Conservation (phyloP, 129 eudicot genomes). For the carrot (Daucus carota) region DH1_v3.0 NC_030385.2:7912001-7912500, state of each 20-base stretch:
- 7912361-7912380: slow-evolving; percentile 13
- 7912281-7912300: slow-evolving; percentile 18
- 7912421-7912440: slow-evolving; percentile 7
- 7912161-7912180: slow-evolving; percentile 17
- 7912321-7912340: slow-evolving; percentile 6
- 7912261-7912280: slow-evolving; percentile 16
- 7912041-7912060: not conserved
- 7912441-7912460: not conserved
- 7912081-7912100: slow-evolving; percentile 4
- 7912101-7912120: slow-evolving; percentile 11
- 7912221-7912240: not conserved
- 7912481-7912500: not conserved
- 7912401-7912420: not conserved
- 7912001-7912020: slow-evolving; percentile 13
- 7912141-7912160: slow-evolving; percentile 10
- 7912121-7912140: slow-evolving; percentile 3
- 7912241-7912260: slow-evolving; percentile 15
- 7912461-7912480: slow-evolving; percentile 9
- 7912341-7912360: slow-evolving; percentile 12
- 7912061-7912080: not conserved
- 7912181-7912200: slow-evolving; percentile 20
- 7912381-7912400: not conserved
- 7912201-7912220: slow-evolving; percentile 16
- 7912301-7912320: slow-evolving; percentile 8
- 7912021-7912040: slow-evolving; percentile 16